phyloP scores from a whole-genome alignment of 148 eudicot genomes.

The Heliosperma pusillum region DNA sequence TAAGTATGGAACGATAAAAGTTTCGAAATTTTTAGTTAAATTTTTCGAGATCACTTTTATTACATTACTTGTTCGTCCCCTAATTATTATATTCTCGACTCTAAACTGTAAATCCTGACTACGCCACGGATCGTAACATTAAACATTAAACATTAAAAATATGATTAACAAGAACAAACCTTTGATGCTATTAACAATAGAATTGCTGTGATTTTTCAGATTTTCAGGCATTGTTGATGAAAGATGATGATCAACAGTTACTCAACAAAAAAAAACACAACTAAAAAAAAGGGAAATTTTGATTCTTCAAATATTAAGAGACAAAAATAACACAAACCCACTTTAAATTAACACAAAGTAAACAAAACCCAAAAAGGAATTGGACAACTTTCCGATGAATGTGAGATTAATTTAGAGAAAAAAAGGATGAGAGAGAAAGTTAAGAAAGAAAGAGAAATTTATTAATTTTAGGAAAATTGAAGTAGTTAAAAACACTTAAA shows the following conservation, averaged over 20 bases:
- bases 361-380: slow-evolving; percentile 9
- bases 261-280: not conserved
- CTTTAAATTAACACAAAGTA: slow-evolving; percentile 1
- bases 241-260: not conserved
- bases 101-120: no score
- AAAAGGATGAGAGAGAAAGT: slow-evolving; percentile 12
- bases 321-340: not conserved
- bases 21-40: no score
- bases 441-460: not conserved
- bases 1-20: no score
- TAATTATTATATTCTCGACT: no score
- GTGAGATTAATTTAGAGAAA: slow-evolving; percentile 5
- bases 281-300: not conserved
- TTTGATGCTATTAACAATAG: slow-evolving; percentile 32
- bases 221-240: slow-evolving; percentile 50
- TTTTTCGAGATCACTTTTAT: no score
- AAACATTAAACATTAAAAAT: not conserved
- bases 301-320: not conserved
- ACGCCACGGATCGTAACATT: no score
- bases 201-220: slow-evolving; percentile 50
- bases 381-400: slow-evolving; percentile 35
- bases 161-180: slow-evolving; percentile 30
- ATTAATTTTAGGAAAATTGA: no score
- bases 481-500: no score
- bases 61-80: no score